These are phyloP conservation scores for Talaromyces borbonicus DNA, from an alignment of 495 filamentous ascomycete genomes.

Conservation along the genomic window DNA sequence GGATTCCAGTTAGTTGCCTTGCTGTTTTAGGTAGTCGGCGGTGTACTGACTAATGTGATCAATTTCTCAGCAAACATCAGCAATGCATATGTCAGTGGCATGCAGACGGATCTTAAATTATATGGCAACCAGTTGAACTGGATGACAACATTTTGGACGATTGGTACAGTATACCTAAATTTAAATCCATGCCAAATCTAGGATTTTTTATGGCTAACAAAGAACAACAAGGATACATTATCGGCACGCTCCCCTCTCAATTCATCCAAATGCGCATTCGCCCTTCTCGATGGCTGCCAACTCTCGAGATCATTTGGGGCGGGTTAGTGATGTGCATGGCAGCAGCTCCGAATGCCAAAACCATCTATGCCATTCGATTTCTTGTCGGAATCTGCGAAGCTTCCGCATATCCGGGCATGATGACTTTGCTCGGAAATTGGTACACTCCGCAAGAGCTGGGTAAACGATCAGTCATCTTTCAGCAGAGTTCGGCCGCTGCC, in stretches of 20 bases:
- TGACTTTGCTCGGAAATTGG: slow-evolving; percentile 43
- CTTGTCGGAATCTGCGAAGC: slow-evolving; percentile 39
- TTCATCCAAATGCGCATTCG: slow-evolving; percentile 20
- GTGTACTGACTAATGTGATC: not conserved
- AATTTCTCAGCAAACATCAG: slow-evolving; percentile 1
- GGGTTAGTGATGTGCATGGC: slow-evolving; percentile 26
- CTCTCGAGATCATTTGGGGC: slow-evolving; percentile 44
- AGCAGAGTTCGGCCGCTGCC: slow-evolving; percentile 14
- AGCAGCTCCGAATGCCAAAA: slow-evolving; percentile 22
- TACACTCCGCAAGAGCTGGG: slow-evolving; percentile 26
- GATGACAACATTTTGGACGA: slow-evolving; percentile 48
- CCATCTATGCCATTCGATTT: slow-evolving; percentile 40
- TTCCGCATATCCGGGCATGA: slow-evolving; percentile 37
- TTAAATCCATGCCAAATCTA: not conserved
- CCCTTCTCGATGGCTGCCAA: slow-evolving; percentile 43
- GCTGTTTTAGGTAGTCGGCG: not conserved
- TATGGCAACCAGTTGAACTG: slow-evolving; percentile 43
- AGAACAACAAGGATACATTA: slow-evolving; percentile 4
- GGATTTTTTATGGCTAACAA: too few relatives aligned
- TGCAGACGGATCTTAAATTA: slow-evolving; percentile 52
- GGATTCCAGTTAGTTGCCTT: slow-evolving; percentile 3
- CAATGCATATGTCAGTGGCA: slow-evolving; percentile 15
- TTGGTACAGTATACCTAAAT: slow-evolving; percentile 32
- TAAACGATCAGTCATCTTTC: slow-evolving; percentile 29
- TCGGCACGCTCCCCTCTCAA: slow-evolving; percentile 5